Conservation (phyloP, 2,329 filamentous ascomycete genomes). For the Trichophyton verrucosum region DNA sequence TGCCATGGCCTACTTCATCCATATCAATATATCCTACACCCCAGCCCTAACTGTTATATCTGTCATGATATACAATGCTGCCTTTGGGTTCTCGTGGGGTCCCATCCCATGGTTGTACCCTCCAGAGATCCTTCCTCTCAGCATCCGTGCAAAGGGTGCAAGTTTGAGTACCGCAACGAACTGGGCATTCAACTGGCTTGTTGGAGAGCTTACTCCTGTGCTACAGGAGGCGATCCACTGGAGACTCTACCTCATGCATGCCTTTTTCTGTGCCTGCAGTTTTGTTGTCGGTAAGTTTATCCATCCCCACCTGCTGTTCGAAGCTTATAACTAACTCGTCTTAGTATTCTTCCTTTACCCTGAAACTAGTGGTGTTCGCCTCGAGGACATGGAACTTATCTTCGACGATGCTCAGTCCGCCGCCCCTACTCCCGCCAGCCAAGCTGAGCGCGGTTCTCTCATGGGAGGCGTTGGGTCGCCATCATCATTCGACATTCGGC, state of each 20-base stretch:
- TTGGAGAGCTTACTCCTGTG: slow-evolving; percentile 88
- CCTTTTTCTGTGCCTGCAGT: slow-evolving; percentile 90
- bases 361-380: slow-evolving; percentile 84
- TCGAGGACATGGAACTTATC: slow-evolving; percentile 91
- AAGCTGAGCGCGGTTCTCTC: slow-evolving; percentile 70
- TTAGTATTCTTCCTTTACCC: slow-evolving; percentile 95
- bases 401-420: slow-evolving; percentile 88
- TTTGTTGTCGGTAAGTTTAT: slow-evolving; percentile 75
- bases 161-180: slow-evolving; percentile 93
- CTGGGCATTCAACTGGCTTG: slow-evolving; percentile 97
- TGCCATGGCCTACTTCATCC: slow-evolving; percentile 88
- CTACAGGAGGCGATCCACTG: slow-evolving; percentile 85
- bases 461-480: slow-evolving; percentile 62
- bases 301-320: not conserved
- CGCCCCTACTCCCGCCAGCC: slow-evolving; percentile 63
- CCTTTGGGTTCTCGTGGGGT: slow-evolving; percentile 95
- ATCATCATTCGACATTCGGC: slow-evolving; percentile 60
- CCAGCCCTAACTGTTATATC: slow-evolving; percentile 79
- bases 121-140: slow-evolving; percentile 93
- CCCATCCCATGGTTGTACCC: slow-evolving; percentile 97
- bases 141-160: slow-evolving; percentile 92
- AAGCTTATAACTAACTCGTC: slow-evolving; percentile 2
- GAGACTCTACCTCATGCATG: slow-evolving; percentile 88
- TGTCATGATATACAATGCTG: slow-evolving; percentile 97
- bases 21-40: slow-evolving; percentile 64